Base-by-base conservation (phyloP, 2,329 filamentous ascomycete species). In the Sporothrix sp. region DNA sequence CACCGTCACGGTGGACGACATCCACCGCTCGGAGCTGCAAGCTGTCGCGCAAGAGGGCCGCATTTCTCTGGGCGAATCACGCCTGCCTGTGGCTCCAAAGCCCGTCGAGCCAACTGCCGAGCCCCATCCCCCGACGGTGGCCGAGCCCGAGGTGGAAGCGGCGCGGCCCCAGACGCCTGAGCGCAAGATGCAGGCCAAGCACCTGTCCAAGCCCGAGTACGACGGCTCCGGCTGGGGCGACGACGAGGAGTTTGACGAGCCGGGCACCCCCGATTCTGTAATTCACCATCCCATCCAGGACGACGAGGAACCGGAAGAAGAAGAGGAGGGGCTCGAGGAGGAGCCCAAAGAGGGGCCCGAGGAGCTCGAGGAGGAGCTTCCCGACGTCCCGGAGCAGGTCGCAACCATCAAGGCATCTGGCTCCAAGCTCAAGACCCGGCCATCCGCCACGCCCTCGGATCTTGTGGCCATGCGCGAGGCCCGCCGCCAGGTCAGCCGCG, bases 341-440 rank as follows among this genome's bases (percentile, higher is more conserved):
- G 40, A 47, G 11, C 10, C 28, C 10, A 68, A 71, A 1, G 69
- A 73, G 8, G 70, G 74, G 9, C 61, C 46, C 2, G 52, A 52
- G 10, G 30, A 32, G 2, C 33, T 33, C 18, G 40, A 21, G 5
- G 50, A 66, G 58, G 74, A 79, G 40, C 78, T 80, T 0, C 80
- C 81, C 2, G 74, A 73, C 32, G 80, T 97, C 52, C 89, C 91
- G 1, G 89, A 95, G 59, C 79, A 82, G 42, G 71, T 87, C 43
- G 88, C 91, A 4, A 96, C 91, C 0, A 90, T 97, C 68, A 93
- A 91, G 65, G 85, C 89, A 8, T 82, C 85, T 20, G 87, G 88
- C 7, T 87, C 87, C 10, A 88, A 83, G 65, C 75, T 97, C 36
- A 96, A 95, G 73, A 93, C 90, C 0, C 79, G 91, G 30, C 81